phyloP scores from a whole-genome alignment of 208 protist species.

The Wallacemonas collosoma region DNA sequence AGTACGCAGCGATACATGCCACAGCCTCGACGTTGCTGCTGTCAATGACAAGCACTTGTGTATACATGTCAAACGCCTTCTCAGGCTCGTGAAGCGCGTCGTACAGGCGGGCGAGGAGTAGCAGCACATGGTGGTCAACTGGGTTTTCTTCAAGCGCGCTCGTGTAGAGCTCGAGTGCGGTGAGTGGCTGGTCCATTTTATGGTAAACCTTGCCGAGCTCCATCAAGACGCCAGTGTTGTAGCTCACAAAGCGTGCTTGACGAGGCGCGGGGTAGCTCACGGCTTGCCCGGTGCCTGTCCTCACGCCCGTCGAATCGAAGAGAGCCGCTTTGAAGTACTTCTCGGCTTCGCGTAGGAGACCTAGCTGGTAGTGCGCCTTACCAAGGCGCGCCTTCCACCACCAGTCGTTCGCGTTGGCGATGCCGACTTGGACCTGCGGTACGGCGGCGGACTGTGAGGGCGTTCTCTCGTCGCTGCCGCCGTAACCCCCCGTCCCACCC shows the following conservation, averaged over 20 bases:
- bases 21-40: constrained; percentile 94
- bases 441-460: neutral
- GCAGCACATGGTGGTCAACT: constrained; percentile 85
- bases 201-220: constrained; percentile 94
- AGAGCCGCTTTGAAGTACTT: constrained; percentile 87
- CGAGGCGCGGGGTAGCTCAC: constrained; percentile 4
- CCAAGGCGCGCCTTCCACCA: constrained; percentile 96
- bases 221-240: constrained; percentile 88
- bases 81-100: constrained; percentile 90
- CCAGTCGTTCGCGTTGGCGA: constrained; percentile 85
- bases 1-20: constrained; percentile 92
- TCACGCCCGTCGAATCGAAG: constrained; percentile 27
- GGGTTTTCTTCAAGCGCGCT: constrained; percentile 78
- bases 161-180: constrained; percentile 90
- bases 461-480: neutral
- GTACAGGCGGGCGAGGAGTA: constrained; percentile 89
- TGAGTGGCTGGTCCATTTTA: constrained; percentile 94
- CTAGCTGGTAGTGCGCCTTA: constrained; percentile 94
- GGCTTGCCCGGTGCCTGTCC: neutral
- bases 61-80: constrained; percentile 79
- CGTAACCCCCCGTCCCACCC: neutral
- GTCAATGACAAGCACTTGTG: constrained; percentile 84
- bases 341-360: constrained; percentile 95
- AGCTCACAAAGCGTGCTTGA: constrained; percentile 39
- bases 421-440: constrained; percentile 39